These are phyloP conservation scores for Plasmodium reichenowi DNA, from an alignment of 169 alveolate genomes.

Conservation along the genomic window DNA sequence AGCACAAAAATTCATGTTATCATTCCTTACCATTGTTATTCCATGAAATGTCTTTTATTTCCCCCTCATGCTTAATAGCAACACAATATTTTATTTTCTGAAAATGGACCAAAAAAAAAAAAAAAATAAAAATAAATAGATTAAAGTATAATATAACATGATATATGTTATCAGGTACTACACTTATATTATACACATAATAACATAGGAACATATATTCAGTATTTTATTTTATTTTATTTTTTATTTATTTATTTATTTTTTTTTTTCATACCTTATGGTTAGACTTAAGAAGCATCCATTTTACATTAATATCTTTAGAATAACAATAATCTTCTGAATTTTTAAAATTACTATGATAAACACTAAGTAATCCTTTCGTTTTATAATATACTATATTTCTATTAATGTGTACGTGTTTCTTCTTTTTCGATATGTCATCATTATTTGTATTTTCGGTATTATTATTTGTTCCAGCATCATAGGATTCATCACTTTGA, in stretches of 20 bases:
- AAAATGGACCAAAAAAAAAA: conserved; percentile 7
- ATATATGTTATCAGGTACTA: too few relatives aligned
- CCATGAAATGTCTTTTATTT: conserved; percentile 54
- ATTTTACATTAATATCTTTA: conserved; percentile 45
- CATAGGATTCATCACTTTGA: not conserved
- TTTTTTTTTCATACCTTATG: conserved; percentile 14
- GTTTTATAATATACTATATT: conserved; percentile 38
- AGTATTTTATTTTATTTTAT: not conserved
- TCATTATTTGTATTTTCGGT: conserved; percentile 6
- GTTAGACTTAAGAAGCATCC: conserved; percentile 40
- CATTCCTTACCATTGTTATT: conserved; percentile 44
- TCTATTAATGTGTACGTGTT: conserved; percentile 6
- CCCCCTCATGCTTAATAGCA: conserved; percentile 66
- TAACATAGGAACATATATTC: too few relatives aligned
- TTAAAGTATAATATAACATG: too few relatives aligned
- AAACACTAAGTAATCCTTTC: conserved; percentile 44
- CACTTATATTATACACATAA: too few relatives aligned
- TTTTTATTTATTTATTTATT: not conserved
- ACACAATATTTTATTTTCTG: conserved; percentile 68
- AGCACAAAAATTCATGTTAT: too few relatives aligned
- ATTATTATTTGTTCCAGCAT: conserved; percentile 9
- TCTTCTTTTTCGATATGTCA: not conserved
- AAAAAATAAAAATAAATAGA: conserved; percentile 7
- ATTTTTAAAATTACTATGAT: conserved; percentile 50
- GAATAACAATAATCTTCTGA: conserved; percentile 44